Evolutionary conservation across 306 rosid species (phyloP).

Genomic region (Rosa lucieae): DNA sequence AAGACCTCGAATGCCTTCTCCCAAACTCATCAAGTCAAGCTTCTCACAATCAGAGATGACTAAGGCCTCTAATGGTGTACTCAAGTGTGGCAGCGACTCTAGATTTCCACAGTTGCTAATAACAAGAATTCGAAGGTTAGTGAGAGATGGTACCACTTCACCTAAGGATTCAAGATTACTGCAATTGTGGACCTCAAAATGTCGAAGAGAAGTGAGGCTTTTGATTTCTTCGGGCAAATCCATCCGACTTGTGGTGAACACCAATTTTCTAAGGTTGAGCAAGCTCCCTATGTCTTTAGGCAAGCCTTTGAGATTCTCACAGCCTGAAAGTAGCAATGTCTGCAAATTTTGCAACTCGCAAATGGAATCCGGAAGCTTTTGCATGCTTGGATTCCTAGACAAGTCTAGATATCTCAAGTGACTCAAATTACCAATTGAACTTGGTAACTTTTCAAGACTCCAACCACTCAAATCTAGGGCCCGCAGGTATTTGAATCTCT

Average conservation of each 20-base stretch:
- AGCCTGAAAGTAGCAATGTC: slow-evolving; percentile 20
- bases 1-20: background rate
- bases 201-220: slow-evolving; percentile 27
- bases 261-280: slow-evolving; percentile 26
- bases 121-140: slow-evolving; percentile 8
- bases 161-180: background rate
- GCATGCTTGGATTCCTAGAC: background rate
- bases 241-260: slow-evolving; percentile 18
- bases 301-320: slow-evolving; percentile 20
- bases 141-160: slow-evolving; percentile 19
- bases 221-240: slow-evolving; percentile 25
- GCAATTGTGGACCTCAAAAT: background rate
- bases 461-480: slow-evolving; percentile 19
- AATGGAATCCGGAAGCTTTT: slow-evolving; percentile 22
- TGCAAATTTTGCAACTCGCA: slow-evolving; percentile 36
- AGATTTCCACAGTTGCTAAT: slow-evolving; percentile 17
- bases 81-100: background rate
- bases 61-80: background rate
- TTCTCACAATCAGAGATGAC: slow-evolving; percentile 7
- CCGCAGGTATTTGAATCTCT: slow-evolving; percentile 18
- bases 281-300: slow-evolving; percentile 28
- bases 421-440: slow-evolving; percentile 14
- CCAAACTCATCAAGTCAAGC: background rate
- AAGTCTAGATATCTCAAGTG: slow-evolving; percentile 24
- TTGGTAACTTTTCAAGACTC: slow-evolving; percentile 20